Conservation (phyloP, 2,329 filamentous ascomycete species). For the Hymenoscyphus fraxineus region DNA sequence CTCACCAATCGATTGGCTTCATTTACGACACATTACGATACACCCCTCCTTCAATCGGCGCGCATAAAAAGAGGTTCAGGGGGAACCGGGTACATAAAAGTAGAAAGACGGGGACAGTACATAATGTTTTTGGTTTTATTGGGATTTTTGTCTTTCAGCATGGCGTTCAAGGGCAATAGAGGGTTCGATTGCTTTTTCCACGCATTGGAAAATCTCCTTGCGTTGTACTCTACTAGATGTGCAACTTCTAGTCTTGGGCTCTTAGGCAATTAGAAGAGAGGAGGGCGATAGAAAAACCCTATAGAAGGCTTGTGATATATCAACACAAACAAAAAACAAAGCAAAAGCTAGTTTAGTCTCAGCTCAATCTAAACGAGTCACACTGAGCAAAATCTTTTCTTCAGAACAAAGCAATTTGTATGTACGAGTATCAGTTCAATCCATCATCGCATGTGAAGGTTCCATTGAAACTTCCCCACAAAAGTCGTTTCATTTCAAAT, state of each 20-base stretch:
- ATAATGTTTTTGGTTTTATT: not conserved
- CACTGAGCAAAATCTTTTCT: not conserved
- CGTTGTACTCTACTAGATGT: conserved; percentile 7
- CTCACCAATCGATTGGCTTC: not conserved
- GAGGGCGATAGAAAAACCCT: not conserved
- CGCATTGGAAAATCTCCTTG: conserved; percentile 1
- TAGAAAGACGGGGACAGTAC: conserved; percentile 5
- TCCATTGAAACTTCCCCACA: not conserved
- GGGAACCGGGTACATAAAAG: conserved; percentile 16
- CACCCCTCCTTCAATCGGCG: conserved; percentile 18
- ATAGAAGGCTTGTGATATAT: not conserved
- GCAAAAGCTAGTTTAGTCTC: not conserved
- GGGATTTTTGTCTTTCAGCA: conserved; percentile 1
- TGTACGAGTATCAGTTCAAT: not conserved
- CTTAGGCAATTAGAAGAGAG: not conserved
- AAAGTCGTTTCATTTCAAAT: not conserved
- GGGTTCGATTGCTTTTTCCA: not conserved
- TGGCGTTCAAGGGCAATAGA: conserved; percentile 7
- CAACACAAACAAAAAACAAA: conserved; percentile 1
- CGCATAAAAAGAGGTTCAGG: conserved; percentile 5
- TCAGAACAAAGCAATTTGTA: not conserved
- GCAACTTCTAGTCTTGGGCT: not conserved
- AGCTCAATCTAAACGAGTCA: not conserved
- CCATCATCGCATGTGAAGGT: not conserved
- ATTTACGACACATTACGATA: conserved; percentile 15